A percentile compares a stretch with the other conserved stretches of the same genome.
phyloP scores from a whole-genome alignment of 495 filamentous ascomycete genomes.

The Lichina pygmaea region DNA sequence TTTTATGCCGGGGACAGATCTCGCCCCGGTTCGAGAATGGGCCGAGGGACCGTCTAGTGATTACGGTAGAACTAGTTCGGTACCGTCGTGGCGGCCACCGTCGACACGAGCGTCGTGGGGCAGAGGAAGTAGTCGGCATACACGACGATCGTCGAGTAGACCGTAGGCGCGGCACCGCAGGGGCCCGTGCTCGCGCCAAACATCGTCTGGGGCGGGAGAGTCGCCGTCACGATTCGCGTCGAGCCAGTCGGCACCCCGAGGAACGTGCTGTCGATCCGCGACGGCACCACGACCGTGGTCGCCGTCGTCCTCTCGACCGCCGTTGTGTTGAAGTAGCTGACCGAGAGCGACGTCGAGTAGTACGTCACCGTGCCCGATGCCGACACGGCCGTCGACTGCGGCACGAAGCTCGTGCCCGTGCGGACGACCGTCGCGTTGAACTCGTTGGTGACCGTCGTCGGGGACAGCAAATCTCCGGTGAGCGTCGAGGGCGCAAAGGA shows the following conservation, averaged over 20 bases:
- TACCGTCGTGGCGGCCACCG: no score
- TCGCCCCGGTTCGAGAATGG: no score
- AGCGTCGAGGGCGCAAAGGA: neutral
- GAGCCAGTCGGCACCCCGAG: neutral
- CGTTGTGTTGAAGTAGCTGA: conserved; percentile 1
- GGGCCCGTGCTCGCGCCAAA: neutral
- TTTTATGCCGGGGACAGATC: no score
- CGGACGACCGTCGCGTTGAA: neutral
- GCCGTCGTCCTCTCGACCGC: neutral
- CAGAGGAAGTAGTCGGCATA: no score
- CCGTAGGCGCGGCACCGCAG: neutral
- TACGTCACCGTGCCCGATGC: neutral
- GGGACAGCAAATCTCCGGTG: neutral
- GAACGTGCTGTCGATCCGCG: neutral
- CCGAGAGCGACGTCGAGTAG: conserved; percentile 4
- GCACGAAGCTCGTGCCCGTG: conserved; percentile 3
- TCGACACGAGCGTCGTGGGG: no score
- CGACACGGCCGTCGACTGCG: conserved; percentile 1
- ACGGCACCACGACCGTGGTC: neutral
- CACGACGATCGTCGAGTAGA: neutral
- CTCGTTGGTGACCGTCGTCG: neutral
- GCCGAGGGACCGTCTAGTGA: no score
- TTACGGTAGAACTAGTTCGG: no score
- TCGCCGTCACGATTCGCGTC: neutral
- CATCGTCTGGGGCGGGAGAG: neutral